Evolutionary conservation across 176 grass and related monocot genomes (phyloP), one percentile per base, ranked within the genome.

Genomic region (Stipa capillata): DNA sequence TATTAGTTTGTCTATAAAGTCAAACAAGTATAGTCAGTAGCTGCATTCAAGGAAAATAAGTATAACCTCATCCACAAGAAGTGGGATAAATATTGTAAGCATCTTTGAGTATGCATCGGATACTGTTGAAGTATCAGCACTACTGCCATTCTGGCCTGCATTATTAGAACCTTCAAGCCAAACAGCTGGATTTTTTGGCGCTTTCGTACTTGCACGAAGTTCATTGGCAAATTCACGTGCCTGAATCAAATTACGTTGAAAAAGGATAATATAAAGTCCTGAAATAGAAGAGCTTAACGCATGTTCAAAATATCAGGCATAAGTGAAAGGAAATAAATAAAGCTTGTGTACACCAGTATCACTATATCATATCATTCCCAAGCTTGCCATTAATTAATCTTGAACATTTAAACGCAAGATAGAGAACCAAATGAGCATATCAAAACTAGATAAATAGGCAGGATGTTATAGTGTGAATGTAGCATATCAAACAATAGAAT

Each of bases 51-150:
- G 50, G 17, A 36, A 41, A 65, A 69, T 63, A 65, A 50, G 65
- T 56, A 34, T 55, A 78, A 98, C 95, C 95, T 98, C 95, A 72
- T 98, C 95, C 29, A 98, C 95, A 76, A 98, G 95, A 55, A 98
- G 92, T 18, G 95, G 95, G 65, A 98, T 98, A 90, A 98, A 98
- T 77, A 99, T 99, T 57, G 86, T 95, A 80, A 99, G 96, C 90
- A 99, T 99, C 88, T 73, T 99, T 65, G 96, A 93, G 77, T 95
- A 99, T 91, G 96, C 90, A 85, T 99, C 96, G 57, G 96, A 99
- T 79, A 99, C 81, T 79, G 82, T 95, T 68, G 90, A 95, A 81
- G 96, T 89, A 78, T 99, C 96, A 72, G 72, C 45, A 89, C 77
- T 86, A 43, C 62, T 94, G 65, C 83, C 86, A 57, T 87, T 87